phyloP scores from a whole-genome alignment of 371 early-diverging fungal genomes.

The Syncephalastrum sp. region DNA sequence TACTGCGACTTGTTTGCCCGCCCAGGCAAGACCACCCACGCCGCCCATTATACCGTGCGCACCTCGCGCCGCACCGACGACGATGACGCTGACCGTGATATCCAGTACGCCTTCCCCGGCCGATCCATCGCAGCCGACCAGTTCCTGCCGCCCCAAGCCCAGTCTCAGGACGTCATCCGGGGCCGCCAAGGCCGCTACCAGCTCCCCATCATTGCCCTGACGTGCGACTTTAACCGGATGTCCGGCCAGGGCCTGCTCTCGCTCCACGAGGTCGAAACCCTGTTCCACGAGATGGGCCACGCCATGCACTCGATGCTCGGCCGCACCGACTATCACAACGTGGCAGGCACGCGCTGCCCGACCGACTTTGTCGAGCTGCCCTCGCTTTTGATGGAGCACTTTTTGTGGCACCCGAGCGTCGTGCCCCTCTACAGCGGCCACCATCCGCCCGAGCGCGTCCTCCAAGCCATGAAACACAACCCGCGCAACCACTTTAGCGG shows the following conservation, averaged over 20 bases:
- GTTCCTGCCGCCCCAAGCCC: conserved; percentile 24
- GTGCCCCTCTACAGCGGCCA: conserved; percentile 70
- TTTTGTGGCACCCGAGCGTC: conserved; percentile 75
- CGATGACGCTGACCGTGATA: conserved; percentile 60
- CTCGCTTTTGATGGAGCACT: conserved; percentile 92
- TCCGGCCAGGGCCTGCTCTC: conserved; percentile 44
- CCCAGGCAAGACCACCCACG: conserved; percentile 72
- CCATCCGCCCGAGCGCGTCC: conserved; percentile 48
- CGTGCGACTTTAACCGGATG: conserved; percentile 66
- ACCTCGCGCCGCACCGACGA: conserved; percentile 88
- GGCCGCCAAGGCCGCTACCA: conserved; percentile 61
- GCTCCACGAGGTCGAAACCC: conserved; percentile 83
- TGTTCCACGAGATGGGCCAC: conserved; percentile 99
- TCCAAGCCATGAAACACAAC: conserved; percentile 22
- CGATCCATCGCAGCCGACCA: conserved; percentile 24
- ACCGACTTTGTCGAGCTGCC: conserved; percentile 97
- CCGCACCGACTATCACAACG: conserved; percentile 92
- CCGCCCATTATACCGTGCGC: conserved; percentile 95
- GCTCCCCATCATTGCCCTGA: conserved; percentile 75
- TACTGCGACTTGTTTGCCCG: conserved; percentile 91
- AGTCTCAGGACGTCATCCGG: conserved; percentile 26
- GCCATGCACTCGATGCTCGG: conserved; percentile 98
- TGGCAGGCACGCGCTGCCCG: conserved; percentile 90
- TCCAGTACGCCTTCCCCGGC: conserved; percentile 42
- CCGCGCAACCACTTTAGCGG: conserved; percentile 59